phyloP scores from a whole-genome alignment of 164 flowering plant species.

The Tinospora cordifolia region DNA sequence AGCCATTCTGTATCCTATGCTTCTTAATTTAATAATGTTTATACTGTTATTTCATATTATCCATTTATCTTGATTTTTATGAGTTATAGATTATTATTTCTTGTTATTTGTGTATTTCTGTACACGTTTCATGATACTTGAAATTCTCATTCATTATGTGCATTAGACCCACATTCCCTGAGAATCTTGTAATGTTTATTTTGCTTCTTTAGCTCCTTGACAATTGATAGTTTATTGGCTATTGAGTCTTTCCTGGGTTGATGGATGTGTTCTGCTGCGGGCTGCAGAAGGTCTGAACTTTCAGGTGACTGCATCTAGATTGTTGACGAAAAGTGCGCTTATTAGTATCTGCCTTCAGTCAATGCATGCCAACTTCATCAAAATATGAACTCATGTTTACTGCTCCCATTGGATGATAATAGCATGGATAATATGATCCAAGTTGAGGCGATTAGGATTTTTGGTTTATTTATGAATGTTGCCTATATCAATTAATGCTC shows the following conservation, averaged over 20 bases:
- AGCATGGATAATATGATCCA: background rate
- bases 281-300: conserved; percentile 18
- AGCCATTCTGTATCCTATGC: conserved; percentile 44
- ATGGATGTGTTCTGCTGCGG: conserved; percentile 20
- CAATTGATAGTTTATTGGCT: conserved; percentile 23
- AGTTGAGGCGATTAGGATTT: background rate
- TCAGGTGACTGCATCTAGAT: conserved; percentile 17
- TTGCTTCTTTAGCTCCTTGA: conserved; percentile 31
- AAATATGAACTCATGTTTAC: background rate
- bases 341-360: background rate
- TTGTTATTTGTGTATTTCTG: background rate
- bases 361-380: conserved; percentile 4
- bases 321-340: conserved; percentile 3
- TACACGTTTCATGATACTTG: background rate
- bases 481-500: background rate
- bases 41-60: background rate
- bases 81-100: background rate
- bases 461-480: background rate
- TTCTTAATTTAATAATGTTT: background rate
- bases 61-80: background rate
- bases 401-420: background rate
- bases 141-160: background rate
- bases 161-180: background rate
- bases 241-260: conserved; percentile 12
- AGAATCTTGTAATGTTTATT: background rate